Base-by-base conservation (phyloP, 23 red algal species). In the Gracilariopsis chorda region DNA sequence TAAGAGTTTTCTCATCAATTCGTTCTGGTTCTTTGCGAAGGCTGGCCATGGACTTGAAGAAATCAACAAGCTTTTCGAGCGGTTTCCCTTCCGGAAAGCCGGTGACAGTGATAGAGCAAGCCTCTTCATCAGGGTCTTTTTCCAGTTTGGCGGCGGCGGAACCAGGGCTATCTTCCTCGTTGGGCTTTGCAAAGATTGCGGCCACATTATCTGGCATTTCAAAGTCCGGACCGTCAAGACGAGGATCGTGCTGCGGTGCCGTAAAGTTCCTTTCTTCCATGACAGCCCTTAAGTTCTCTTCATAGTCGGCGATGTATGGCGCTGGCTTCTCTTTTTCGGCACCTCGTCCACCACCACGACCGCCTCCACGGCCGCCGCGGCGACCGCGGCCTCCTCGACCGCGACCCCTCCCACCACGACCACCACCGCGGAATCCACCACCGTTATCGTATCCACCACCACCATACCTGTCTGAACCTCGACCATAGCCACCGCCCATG, bases 271-370 rank as follows among this genome's bases (percentile, higher is more conserved):
- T 33, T 42, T 89, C 85, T 12, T 48, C 68, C 40, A 73, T 73
- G 19, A 56, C 51, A 48, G 53, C 51, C 49, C 29, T 24, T 4
- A 56, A 21, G 43, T 63, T 23, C 41, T 89, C 85, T 33, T 58
- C 70, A 39, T 46, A 89, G 85, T 89, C 62, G 21, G 51, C 28
- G 47, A 89, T 89, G 85, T 89, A 89, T 36, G 28, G 48, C 48
- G 46, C 40, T 3, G 65, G 61, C 34, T 89, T 89, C 72, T 89
- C 85, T 27, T 39, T 77, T 35, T 89, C 85, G 27, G 21, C 65
- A 21, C 48, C 48, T 16, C 83, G 9, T 20, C 65, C 65, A 43
- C 67, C 67, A 35, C 85, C 65, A 34, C 62, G 46, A 25, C 81
- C 81, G 14, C 84, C 67, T 48, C 84, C 57, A 30, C 85, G 59